phyloP scores from a whole-genome alignment of 768 basidiomycete species.

The Termitomyces sp. region DNA sequence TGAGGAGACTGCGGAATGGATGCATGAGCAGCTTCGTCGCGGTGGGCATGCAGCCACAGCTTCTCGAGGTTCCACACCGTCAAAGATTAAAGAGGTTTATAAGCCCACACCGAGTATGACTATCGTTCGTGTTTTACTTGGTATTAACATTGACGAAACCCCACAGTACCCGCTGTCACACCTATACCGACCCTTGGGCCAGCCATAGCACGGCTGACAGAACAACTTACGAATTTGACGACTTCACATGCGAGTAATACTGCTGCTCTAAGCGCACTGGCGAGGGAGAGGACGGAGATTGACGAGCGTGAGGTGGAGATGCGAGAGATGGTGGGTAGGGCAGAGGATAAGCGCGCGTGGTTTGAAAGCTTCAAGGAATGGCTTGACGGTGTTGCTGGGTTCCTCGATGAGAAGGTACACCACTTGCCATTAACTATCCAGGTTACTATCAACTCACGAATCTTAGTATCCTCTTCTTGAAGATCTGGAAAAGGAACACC shows the following conservation, averaged over 20 bases:
- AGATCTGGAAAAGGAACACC: constrained; percentile 70
- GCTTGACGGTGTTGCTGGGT: constrained; percentile 80
- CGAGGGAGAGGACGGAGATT: constrained; percentile 60
- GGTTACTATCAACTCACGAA: constrained; percentile 5
- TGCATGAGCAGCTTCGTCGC: constrained; percentile 76
- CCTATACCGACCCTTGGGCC: constrained; percentile 63
- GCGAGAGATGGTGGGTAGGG: constrained; percentile 67
- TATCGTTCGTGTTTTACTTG: not conserved
- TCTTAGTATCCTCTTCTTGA: constrained; percentile 76
- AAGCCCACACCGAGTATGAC: constrained; percentile 67
- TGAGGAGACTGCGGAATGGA: constrained; percentile 85
- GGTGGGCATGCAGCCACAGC: constrained; percentile 56
- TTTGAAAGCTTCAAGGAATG: constrained; percentile 75
- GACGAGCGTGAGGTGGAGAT: constrained; percentile 70
- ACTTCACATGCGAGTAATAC: constrained; percentile 68
- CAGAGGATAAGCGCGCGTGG: constrained; percentile 81
- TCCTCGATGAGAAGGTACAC: constrained; percentile 78
- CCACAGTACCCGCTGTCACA: constrained; percentile 61
- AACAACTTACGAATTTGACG: constrained; percentile 56
- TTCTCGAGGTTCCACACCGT: constrained; percentile 23
- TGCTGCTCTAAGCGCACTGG: constrained; percentile 50
- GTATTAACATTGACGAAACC: constrained; percentile 13
- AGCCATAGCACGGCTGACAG: constrained; percentile 58
- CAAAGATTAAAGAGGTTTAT: constrained; percentile 55
- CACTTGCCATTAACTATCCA: not conserved